These are phyloP conservation scores for Cyberlindnera maclurae DNA, from an alignment of 805 yeast genomes.

Conservation along the genomic window DNA sequence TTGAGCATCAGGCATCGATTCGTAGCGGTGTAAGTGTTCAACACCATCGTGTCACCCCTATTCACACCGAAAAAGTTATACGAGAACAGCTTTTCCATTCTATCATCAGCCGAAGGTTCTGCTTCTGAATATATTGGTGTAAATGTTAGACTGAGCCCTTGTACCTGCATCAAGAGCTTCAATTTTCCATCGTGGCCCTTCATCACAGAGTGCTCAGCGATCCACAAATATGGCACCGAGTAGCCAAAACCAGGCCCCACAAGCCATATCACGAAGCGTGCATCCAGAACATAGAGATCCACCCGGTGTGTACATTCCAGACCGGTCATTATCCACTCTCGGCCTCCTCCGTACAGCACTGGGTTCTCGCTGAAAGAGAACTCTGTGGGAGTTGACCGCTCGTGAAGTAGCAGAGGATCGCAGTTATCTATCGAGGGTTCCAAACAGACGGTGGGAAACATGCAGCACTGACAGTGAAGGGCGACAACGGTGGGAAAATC, in stretches of 20 bases:
- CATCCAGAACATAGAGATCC: conserved; percentile 33
- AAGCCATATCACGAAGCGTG: conserved; percentile 34
- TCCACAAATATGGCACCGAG: conserved; percentile 27
- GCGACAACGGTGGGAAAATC: too few species aligned
- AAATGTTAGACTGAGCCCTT: conserved; percentile 25
- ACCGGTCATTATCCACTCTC: conserved; percentile 24
- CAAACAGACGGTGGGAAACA: not conserved
- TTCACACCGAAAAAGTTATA: conserved; percentile 32
- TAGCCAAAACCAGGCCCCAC: conserved; percentile 28
- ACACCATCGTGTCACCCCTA: conserved; percentile 33
- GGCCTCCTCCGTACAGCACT: conserved; percentile 35
- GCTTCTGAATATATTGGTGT: conserved; percentile 29
- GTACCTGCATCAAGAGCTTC: conserved; percentile 6
- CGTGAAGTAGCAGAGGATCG: conserved; percentile 14
- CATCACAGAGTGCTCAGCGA: conserved; percentile 4
- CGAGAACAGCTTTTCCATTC: conserved; percentile 30
- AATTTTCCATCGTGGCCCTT: conserved; percentile 4
- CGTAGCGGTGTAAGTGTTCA: conserved; percentile 30
- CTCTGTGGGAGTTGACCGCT: conserved; percentile 12
- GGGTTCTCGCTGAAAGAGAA: conserved; percentile 23
- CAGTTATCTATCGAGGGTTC: conserved; percentile 32
- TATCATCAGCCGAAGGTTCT: conserved; percentile 29
- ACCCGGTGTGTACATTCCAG: conserved; percentile 11
- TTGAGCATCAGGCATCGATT: conserved; percentile 22
- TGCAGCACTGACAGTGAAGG: too few species aligned